Evolutionary conservation across 768 basidiomycete genomes (phyloP).

Genomic region (Suillus brevipes): DNA sequence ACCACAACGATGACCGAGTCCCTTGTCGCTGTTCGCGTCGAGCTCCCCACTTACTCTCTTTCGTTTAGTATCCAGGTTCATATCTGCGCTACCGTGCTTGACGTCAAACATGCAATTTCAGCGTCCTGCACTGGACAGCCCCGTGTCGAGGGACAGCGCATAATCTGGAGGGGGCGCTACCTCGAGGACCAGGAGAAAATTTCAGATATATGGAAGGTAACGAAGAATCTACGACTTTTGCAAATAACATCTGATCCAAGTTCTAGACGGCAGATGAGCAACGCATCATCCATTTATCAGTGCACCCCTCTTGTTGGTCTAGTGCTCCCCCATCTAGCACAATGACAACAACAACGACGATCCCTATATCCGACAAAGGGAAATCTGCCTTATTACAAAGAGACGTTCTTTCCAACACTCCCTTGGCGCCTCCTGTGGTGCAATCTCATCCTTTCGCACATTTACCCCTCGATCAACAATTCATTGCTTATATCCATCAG

Average conservation of each 20-base stretch:
- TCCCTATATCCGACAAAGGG: conserved; percentile 5
- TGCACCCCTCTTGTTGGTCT: conserved; percentile 79
- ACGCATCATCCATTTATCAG: conserved; percentile 70
- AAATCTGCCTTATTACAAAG: conserved; percentile 5
- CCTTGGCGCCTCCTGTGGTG: conserved; percentile 4
- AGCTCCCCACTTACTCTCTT: conserved; percentile 72
- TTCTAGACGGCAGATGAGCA: conserved; percentile 55
- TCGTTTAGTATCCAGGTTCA: conserved; percentile 61
- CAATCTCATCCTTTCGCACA: conserved; percentile 10
- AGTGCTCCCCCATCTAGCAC: conserved; percentile 45
- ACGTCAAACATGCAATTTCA: conserved; percentile 69
- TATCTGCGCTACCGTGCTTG: conserved; percentile 48
- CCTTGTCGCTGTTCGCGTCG: conserved; percentile 52
- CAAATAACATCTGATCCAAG: not conserved
- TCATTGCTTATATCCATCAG: conserved; percentile 28
- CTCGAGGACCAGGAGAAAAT: conserved; percentile 66
- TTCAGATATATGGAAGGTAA: conserved; percentile 69
- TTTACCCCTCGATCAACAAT: conserved; percentile 13
- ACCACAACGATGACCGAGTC: conserved; percentile 28
- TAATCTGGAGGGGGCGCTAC: conserved; percentile 74
- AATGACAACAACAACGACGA: conserved; percentile 9
- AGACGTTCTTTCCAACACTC: not conserved
- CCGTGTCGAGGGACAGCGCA: conserved; percentile 66
- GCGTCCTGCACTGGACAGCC: conserved; percentile 63
- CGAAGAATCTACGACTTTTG: conserved; percentile 14